A percentile compares a stretch with the other conserved stretches of the same genome.
Conservation (phyloP, 805 yeast species). For the Metschnikowia colocasiae region DNA sequence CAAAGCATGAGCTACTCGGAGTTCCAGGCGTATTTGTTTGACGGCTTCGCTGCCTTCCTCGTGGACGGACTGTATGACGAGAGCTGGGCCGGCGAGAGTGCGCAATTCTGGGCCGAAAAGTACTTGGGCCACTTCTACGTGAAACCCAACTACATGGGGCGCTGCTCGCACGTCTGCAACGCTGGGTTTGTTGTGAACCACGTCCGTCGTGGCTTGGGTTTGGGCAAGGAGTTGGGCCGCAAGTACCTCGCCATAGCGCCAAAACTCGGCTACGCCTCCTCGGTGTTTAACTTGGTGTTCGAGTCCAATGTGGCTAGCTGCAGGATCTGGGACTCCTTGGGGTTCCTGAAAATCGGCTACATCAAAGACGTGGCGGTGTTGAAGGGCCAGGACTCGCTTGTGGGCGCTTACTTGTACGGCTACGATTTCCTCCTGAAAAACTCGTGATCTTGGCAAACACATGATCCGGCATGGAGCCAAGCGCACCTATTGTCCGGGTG, state of each 20-base stretch:
- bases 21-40: conserved; percentile 65
- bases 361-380: conserved; percentile 71
- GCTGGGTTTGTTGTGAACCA: conserved; percentile 77
- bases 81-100: conserved; percentile 32
- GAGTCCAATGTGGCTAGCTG: conserved; percentile 73
- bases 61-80: conserved; percentile 36
- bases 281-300: conserved; percentile 85
- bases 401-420: conserved; percentile 79
- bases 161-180: conserved; percentile 84
- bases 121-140: conserved; percentile 75
- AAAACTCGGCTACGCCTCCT: conserved; percentile 69
- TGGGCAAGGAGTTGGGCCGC: conserved; percentile 69
- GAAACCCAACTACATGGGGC: conserved; percentile 82
- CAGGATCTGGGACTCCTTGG: conserved; percentile 77
- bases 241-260: conserved; percentile 73
- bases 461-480: no score
- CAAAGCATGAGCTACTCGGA: conserved; percentile 41
- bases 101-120: conserved; percentile 41
- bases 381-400: conserved; percentile 57
- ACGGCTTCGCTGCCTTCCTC: conserved; percentile 61
- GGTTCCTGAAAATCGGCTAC: conserved; percentile 75
- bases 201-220: conserved; percentile 56
- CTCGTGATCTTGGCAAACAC: not conserved
- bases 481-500: no score
- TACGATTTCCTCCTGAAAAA: conserved; percentile 42